phyloP scores from a whole-genome alignment of 352 stramenopile genomes.

The Lagenidium giganteum region DNA sequence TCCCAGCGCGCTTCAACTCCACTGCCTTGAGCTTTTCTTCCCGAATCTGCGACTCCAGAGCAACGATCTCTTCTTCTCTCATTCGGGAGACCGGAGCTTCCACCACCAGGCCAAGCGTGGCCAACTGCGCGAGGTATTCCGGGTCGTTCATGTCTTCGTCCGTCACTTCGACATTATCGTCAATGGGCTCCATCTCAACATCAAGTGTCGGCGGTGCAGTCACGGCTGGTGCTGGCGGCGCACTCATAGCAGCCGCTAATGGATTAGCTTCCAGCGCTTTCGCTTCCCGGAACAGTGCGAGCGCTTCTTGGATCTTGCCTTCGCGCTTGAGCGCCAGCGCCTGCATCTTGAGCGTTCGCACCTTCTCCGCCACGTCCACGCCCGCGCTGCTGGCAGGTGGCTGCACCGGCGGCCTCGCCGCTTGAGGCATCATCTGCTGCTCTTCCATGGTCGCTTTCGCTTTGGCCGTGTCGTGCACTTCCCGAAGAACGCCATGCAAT shows the following conservation, averaged over 20 bases:
- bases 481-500: conserved; percentile 27
- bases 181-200: not conserved
- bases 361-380: conserved; percentile 4
- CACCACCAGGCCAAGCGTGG: conserved; percentile 31
- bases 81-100: not conserved
- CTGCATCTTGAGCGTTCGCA: conserved; percentile 47
- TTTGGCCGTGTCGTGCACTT: conserved; percentile 25
- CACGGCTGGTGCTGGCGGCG: not conserved
- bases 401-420: not conserved
- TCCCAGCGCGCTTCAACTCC: conserved; percentile 43
- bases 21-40: conserved; percentile 41
- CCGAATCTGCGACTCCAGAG: conserved; percentile 39
- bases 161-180: conserved; percentile 56
- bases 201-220: not conserved
- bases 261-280: conserved; percentile 41
- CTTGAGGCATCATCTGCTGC: not conserved
- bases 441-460: conserved; percentile 2
- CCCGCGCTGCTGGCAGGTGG: not conserved
- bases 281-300: conserved; percentile 54
- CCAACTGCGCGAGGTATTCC: conserved; percentile 57
- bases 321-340: conserved; percentile 52
- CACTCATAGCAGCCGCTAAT: not conserved
- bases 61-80: conserved; percentile 11
- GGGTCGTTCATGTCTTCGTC: conserved; percentile 77
- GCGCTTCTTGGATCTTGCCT: conserved; percentile 39